Conservation (phyloP, 768 basidiomycete genomes). For the Gymnopilus dilepis region DNA sequence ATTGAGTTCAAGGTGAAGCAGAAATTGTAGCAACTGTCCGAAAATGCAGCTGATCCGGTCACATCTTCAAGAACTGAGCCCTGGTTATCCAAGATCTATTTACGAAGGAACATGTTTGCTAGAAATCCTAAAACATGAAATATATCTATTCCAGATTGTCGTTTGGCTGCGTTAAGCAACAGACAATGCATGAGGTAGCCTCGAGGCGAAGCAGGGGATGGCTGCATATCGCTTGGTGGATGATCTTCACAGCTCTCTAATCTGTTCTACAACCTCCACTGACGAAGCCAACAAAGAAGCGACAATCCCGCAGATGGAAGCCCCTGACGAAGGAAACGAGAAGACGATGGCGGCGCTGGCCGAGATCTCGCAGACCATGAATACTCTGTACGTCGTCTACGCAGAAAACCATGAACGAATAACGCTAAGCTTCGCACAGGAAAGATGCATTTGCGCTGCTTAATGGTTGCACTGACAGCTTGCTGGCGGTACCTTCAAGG, state of each 20-base stretch:
- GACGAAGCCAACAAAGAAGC: neutral
- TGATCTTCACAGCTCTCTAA: neutral
- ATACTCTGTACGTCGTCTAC: conserved; percentile 13
- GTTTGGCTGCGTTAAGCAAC: neutral
- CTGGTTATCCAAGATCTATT: neutral
- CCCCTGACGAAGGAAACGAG: neutral
- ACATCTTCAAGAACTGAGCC: conserved; percentile 11
- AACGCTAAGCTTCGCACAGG: neutral
- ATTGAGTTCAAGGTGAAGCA: conserved; percentile 53
- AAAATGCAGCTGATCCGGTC: conserved; percentile 7
- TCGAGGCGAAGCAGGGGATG: conserved; percentile 20
- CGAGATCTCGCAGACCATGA: conserved; percentile 14
- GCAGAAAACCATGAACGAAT: neutral
- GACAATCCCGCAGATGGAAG: neutral
- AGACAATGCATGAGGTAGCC: conserved; percentile 25
- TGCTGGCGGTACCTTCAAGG: neutral
- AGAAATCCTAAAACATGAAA: neutral
- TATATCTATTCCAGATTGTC: neutral
- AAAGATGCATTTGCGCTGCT: conserved; percentile 12
- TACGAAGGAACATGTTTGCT: neutral
- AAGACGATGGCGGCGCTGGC: conserved; percentile 1
- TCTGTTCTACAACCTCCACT: conserved; percentile 10
- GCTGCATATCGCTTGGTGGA: neutral
- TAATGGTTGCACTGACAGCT: conserved; percentile 4
- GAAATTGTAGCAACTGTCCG: conserved; percentile 27